Base-by-base conservation (phyloP, 352 stramenopile species). In the Phytophthora brassicae region DNA sequence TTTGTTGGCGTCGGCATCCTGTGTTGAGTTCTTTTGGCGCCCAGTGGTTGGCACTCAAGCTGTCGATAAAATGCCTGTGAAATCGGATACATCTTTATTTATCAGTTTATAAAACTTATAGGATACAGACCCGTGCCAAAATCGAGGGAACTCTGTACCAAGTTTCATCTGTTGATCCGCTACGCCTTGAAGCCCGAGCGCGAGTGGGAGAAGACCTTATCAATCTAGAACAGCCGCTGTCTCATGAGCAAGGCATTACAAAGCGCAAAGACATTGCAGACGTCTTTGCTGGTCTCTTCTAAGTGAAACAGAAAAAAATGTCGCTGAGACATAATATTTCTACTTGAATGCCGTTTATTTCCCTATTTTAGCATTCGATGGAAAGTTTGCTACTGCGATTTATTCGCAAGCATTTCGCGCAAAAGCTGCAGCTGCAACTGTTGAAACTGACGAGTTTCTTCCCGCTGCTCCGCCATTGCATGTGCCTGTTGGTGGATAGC, bases 181-280 rank as follows among this genome's bases (percentile, higher is more conserved):
- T 26, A 1, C 24, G 26, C 11, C 6, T 11, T 23, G 45, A 52
- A 19, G 12, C 16, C 8, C 35, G 13, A 19, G 14, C 35, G 9
- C 13, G 3, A 19, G 35, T 42, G 8, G 6, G 31, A 14, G 33
- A 45, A 55, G 48, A 45, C n/a, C 24, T 44, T 1, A 11, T 13
- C 13, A 20, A 55, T n/a, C 12, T 22, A n/a, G 33, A 44, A 6
- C 2, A 8, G 3, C 4, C 48, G n/a, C 17, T 55, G 12, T 45
- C 48, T 14, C 28, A 55, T n/a, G 31, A 45, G 2, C 33, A 55
- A 35, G 48, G 16, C 2, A 36, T 36, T 4, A 2, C 31, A 8
- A 55, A 55, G 17, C 48, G 48, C 9, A 22, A 55, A 12, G 33
- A 45, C 7, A 20, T 55, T 23, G 20, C 48, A 17, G 48, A 55